Evolutionary conservation across 106 monocot species (phyloP).

Genomic region (Gastrodia elata): DNA sequence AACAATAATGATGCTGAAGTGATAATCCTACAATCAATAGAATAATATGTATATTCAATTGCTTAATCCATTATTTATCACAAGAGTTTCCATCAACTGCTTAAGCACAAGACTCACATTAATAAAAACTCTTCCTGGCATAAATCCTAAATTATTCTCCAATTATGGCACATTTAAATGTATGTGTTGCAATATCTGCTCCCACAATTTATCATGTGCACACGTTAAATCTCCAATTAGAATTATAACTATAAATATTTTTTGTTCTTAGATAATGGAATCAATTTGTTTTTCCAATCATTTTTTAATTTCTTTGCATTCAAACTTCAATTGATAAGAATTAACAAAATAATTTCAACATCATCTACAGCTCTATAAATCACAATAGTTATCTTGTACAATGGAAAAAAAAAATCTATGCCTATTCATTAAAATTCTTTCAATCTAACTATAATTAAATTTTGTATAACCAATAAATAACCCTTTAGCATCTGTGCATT

Average conservation of each 20-base stretch:
- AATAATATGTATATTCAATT: no score
- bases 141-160: not conserved
- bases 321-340: not conserved
- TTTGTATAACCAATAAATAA: not conserved
- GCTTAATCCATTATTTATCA: not conserved
- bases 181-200: not conserved
- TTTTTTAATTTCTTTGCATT: not conserved
- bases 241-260: not conserved
- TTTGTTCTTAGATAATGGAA: not conserved
- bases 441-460: not conserved
- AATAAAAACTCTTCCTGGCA: not conserved
- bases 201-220: not conserved
- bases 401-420: not conserved
- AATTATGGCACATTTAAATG: not conserved
- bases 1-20: no score
- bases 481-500: not conserved
- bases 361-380: not conserved
- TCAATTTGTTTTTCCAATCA: not conserved
- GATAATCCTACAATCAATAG: no score
- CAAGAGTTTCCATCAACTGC: not conserved
- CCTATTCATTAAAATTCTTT: not conserved
- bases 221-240: not conserved
- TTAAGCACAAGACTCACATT: not conserved
- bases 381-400: not conserved
- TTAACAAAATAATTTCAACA: not conserved